Conservation (phyloP, 495 filamentous ascomycete genomes). For the Aspergillus avenaceus region DNA sequence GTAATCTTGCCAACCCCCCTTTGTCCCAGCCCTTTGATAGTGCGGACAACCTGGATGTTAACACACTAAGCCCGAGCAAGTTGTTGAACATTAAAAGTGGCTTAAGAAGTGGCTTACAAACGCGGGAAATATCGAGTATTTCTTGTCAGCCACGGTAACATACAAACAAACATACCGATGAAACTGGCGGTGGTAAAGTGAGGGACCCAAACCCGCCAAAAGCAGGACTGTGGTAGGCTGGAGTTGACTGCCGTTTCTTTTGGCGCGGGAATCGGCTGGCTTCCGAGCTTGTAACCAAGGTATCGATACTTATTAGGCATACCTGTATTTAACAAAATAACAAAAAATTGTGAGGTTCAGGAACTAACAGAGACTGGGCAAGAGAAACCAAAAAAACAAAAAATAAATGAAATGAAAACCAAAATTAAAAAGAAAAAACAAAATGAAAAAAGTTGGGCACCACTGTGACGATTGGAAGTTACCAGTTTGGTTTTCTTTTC, state of each 20-base stretch:
- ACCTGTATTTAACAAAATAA: background rate
- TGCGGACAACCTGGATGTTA: conserved; percentile 1
- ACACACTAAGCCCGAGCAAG: background rate
- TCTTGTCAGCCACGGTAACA: conserved; percentile 2
- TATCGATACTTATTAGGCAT: background rate
- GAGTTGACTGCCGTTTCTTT: conserved; percentile 26
- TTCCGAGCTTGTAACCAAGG: conserved; percentile 1
- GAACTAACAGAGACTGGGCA: too few species aligned
- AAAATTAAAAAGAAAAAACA: background rate
- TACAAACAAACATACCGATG: conserved; percentile 8
- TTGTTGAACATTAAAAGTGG: background rate
- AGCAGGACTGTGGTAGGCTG: conserved; percentile 33
- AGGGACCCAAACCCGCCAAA: conserved; percentile 12
- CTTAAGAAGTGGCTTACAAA: background rate
- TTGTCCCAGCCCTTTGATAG: conserved; percentile 10
- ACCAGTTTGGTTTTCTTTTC: background rate
- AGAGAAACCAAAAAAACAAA: background rate
- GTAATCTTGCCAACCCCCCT: conserved; percentile 8
- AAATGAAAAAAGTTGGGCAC: background rate
- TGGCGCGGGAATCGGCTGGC: conserved; percentile 14
- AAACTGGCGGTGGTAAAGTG: conserved; percentile 7
- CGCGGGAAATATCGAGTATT: background rate
- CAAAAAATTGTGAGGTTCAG: too few species aligned
- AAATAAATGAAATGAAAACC: background rate
- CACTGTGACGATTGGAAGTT: background rate